Evolutionary conservation across 2,329 filamentous ascomycete genomes (phyloP).

Genomic region (Botrytis elliptica): DNA sequence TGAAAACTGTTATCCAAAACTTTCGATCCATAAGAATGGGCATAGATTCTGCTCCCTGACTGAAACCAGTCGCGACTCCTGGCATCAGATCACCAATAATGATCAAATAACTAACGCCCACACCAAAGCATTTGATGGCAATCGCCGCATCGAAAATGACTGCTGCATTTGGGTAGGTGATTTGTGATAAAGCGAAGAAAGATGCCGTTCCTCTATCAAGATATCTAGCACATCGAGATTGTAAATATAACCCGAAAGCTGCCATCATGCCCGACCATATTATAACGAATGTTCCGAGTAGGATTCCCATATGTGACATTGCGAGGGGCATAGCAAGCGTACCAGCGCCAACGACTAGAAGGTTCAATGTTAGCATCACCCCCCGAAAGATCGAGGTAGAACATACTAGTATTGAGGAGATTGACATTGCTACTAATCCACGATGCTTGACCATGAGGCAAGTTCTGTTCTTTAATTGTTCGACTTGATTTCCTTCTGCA

Average conservation of each 20-base stretch:
- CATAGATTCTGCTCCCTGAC: slow-evolving; percentile 58
- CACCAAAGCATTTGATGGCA: slow-evolving; percentile 96
- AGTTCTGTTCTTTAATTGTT: slow-evolving; percentile 66
- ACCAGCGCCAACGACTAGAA: slow-evolving; percentile 84
- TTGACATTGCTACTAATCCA: slow-evolving; percentile 93
- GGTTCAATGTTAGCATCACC: slow-evolving; percentile 28
- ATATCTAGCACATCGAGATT: slow-evolving; percentile 89
- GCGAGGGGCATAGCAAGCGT: slow-evolving; percentile 86
- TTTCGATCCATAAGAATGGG: slow-evolving; percentile 83
- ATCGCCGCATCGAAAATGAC: slow-evolving; percentile 96
- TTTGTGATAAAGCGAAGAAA: slow-evolving; percentile 94
- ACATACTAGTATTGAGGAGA: slow-evolving; percentile 87
- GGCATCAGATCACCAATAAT: slow-evolving; percentile 99
- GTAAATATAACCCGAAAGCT: slow-evolving; percentile 91
- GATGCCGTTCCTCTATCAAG: slow-evolving; percentile 84
- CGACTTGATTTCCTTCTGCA: slow-evolving; percentile 33
- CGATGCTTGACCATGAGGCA: slow-evolving; percentile 68
- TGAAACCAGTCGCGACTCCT: slow-evolving; percentile 82
- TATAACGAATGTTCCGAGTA: slow-evolving; percentile 79
- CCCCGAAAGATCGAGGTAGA: slow-evolving; percentile 17
- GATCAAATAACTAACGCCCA: slow-evolving; percentile 95
- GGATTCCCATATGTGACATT: slow-evolving; percentile 91
- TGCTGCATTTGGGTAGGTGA: slow-evolving; percentile 94
- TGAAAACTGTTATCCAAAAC: slow-evolving; percentile 98
- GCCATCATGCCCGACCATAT: slow-evolving; percentile 87